Evolutionary conservation across 2,329 filamentous ascomycete genomes (phyloP).

Genomic region (Furcasterigmium sp.): DNA sequence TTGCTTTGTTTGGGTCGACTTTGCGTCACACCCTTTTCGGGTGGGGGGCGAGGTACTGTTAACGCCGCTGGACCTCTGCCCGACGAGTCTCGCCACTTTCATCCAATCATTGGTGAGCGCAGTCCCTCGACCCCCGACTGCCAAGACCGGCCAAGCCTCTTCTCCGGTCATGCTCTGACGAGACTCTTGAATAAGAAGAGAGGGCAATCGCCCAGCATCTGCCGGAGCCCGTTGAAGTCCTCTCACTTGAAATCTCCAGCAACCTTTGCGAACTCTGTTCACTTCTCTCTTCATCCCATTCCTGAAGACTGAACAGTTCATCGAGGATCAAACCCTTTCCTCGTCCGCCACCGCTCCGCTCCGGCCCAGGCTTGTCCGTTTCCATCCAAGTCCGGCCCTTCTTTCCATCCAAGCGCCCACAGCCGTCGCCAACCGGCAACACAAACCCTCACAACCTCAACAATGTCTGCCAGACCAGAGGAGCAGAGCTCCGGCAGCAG

Average conservation of each 20-base stretch:
- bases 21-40: neutral
- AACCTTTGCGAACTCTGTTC: neutral
- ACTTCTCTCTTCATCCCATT: constrained; percentile 1
- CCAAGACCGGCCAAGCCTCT: constrained; percentile 3
- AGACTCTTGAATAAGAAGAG: constrained; percentile 2
- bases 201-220: constrained; percentile 3
- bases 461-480: constrained; percentile 16
- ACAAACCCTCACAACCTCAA: constrained; percentile 6
- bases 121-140: neutral
- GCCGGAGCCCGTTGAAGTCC: neutral
- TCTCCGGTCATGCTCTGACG: constrained; percentile 2
- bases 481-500: constrained; percentile 31
- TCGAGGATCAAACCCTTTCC: neutral
- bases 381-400: neutral
- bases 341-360: neutral
- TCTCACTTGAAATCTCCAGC: neutral
- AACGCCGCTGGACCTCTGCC: neutral
- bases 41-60: neutral
- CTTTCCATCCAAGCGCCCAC: neutral
- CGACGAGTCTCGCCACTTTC: neutral
- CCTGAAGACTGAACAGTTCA: neutral
- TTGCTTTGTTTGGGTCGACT: neutral
- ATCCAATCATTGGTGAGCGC: neutral
- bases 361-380: neutral
- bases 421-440: constrained; percentile 12